Evolutionary conservation across 139 green algal species (phyloP).

Genomic region (Zygnema circumcarinatum): DNA sequence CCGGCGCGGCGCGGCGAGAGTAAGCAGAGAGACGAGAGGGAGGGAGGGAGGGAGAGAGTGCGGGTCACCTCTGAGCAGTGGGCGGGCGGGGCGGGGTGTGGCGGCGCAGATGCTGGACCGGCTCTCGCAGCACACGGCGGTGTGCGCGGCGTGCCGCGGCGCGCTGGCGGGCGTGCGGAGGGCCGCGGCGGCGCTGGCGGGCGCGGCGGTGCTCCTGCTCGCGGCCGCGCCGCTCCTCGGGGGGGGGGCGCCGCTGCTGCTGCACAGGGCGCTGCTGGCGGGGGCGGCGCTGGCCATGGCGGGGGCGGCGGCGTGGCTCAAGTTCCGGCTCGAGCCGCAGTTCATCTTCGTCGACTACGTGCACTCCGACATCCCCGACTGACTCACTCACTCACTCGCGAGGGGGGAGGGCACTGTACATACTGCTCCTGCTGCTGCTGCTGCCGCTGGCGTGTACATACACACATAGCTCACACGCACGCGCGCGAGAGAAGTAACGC

Average conservation of each 20-base stretch:
- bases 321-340: constrained; percentile 15
- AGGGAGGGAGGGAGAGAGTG: neutral
- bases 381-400: too few relatives aligned
- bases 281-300: neutral
- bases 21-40: neutral
- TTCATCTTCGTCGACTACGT: constrained; percentile 38
- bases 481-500: too few relatives aligned
- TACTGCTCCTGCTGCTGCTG: too few relatives aligned
- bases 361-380: constrained; percentile 20
- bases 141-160: constrained; percentile 18
- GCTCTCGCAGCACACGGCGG: constrained; percentile 32
- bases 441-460: too few relatives aligned
- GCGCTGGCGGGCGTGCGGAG: constrained; percentile 15
- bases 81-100: neutral
- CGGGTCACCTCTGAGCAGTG: neutral
- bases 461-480: too few relatives aligned
- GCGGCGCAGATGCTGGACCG: constrained; percentile 40
- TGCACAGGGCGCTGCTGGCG: neutral
- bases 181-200: neutral
- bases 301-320: constrained; percentile 1
- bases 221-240: neutral
- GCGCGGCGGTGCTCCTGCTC: constrained; percentile 15
- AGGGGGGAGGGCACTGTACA: too few relatives aligned
- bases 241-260: neutral
- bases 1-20: neutral